Conservation (phyloP, 148 eudicot genomes). For the Linanthus parryae region DNA sequence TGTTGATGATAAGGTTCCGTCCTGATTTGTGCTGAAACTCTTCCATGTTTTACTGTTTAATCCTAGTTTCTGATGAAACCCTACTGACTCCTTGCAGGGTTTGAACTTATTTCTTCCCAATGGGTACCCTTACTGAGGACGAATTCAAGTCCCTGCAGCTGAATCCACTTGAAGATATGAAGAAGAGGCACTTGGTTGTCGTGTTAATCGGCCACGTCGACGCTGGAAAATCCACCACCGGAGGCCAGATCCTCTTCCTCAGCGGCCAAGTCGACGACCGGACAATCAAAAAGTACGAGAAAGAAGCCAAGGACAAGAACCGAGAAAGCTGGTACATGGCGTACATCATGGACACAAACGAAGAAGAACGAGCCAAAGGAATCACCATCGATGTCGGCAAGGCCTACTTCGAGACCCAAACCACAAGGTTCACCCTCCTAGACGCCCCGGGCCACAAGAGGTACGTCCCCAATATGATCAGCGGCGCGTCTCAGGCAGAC, state of each 20-base stretch:
- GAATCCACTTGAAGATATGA: constrained; percentile 39
- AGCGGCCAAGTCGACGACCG: constrained; percentile 98
- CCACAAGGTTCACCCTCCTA: constrained; percentile 86
- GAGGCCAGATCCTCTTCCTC: constrained; percentile 87
- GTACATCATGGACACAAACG: constrained; percentile 97
- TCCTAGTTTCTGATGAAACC: no score
- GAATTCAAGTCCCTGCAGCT: no score
- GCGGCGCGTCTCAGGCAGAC: constrained; percentile 99
- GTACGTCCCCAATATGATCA: constrained; percentile 97
- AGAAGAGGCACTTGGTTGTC: constrained; percentile 84
- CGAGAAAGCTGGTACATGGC: constrained; percentile 99
- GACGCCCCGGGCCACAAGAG: constrained; percentile 99
- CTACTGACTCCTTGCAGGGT: no score
- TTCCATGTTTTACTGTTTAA: no score
- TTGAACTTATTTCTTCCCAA: no score
- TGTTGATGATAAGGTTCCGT: no score
- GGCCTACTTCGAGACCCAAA: constrained; percentile 92
- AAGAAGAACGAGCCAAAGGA: constrained; percentile 94
- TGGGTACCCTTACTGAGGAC: no score
- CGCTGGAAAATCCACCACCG: constrained; percentile 96
- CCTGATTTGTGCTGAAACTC: no score
- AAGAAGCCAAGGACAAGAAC: constrained; percentile 94
- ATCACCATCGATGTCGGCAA: constrained; percentile 77
- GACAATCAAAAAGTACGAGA: constrained; percentile 91
- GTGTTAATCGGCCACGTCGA: constrained; percentile 99